Evolutionary conservation across 306 rosid genomes (phyloP), one percentile per base, ranked within the genome.

Genomic region (Ammopiptanthus mongolicus): DNA sequence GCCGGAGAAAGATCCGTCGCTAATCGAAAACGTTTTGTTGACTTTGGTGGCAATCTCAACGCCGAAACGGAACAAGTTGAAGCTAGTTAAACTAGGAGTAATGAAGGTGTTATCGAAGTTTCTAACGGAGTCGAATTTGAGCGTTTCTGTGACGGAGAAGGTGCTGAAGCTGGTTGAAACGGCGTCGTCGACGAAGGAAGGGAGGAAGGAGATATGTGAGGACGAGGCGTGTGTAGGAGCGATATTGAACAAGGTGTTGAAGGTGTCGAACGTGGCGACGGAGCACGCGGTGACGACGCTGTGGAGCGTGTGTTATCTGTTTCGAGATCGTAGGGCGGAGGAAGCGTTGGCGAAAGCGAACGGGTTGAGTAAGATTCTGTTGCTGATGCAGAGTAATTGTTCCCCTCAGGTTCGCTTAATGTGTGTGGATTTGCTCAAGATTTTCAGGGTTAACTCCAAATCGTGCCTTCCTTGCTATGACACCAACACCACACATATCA

Each of bases 361-460:
- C 17, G 98, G 98, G 1, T 74, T 88, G 33, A 85, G 96, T 8
- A 93, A 91, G 82, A 88, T 91, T 8, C 66, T 93, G 68, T 83
- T 91, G 64, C 28, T 91, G 64, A 91, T 93, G 88, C 98, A 93
- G 82, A 89, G 90, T 52, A 87, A 93, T 75, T 93, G 97, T 78
- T 73, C 98, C 31, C 85, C 91, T 0, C 48, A 80, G 3, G 91
- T 89, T 1, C 76, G 96, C 0, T 92, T 81, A 81, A 93, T 93
- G 98, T 83, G 92, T 10, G 80, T 86, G 14, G 96, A 93, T 77
- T 85, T 93, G 87, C 89, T 93, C 22, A 91, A 87, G 86, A 85
- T 86, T 44, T 89, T 91, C 6, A 84, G 92, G 39, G 86, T 91
- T 7, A 83, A 88, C 14, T 84, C 88, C 0, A 86, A 86, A 73